A percentile compares a stretch with the other conserved stretches of the same genome.
phyloP scores from a whole-genome alignment of 1,284 basidiomycete species.

The Pascua guehoae region DNA sequence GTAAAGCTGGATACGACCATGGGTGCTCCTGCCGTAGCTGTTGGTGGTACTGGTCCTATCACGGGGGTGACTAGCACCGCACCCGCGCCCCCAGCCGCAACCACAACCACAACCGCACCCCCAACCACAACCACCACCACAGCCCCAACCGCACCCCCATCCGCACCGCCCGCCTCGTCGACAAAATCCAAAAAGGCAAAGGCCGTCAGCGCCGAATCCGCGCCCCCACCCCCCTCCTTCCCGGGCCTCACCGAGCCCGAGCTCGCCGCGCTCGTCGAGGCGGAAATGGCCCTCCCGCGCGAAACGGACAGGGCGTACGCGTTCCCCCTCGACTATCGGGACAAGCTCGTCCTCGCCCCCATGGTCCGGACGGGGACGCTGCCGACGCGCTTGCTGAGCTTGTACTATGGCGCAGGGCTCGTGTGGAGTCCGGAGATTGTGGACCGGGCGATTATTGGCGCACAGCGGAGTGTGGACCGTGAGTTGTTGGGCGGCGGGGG shows the following conservation, averaged over 20 bases:
- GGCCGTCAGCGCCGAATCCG: conserved; percentile 1
- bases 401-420: conserved; percentile 89
- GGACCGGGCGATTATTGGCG: conserved; percentile 90
- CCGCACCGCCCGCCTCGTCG: neutral
- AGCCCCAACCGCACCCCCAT: neutral
- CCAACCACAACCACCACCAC: neutral
- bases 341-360: conserved; percentile 83
- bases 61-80: neutral
- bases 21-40: neutral
- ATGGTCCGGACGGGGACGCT: conserved; percentile 88
- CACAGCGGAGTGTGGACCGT: conserved; percentile 80
- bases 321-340: conserved; percentile 54
- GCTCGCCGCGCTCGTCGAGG: conserved; percentile 10
- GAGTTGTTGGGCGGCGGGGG: conserved; percentile 42
- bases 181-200: conserved; percentile 7
- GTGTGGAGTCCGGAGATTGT: conserved; percentile 98
- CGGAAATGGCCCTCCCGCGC: conserved; percentile 35
- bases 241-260: conserved; percentile 1
- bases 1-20: neutral
- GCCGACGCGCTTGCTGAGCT: conserved; percentile 64
- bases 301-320: conserved; percentile 34
- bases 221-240: neutral
- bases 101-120: neutral
- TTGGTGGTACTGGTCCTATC: neutral
- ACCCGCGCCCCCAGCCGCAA: neutral